Evolutionary conservation across 106 monocot genomes (phyloP).

Genomic region (Cymbidium sinense): DNA sequence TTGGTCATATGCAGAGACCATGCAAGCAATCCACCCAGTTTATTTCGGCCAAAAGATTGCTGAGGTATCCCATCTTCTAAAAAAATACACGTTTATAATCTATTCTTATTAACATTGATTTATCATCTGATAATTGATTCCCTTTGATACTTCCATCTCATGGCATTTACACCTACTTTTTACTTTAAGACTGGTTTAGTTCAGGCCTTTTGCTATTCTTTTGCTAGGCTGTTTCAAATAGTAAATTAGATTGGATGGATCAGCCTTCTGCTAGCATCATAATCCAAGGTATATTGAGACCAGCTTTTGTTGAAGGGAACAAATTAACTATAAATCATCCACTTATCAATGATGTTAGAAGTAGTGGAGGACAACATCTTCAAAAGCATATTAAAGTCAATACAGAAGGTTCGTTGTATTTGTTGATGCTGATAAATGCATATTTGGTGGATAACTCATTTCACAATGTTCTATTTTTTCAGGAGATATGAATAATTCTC

Average conservation of each 20-base stretch:
- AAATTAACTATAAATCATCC: conserved; percentile 28
- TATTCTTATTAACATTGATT: not conserved
- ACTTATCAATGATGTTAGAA: conserved; percentile 9
- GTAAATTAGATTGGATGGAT: conserved; percentile 66
- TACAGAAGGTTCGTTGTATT: conserved; percentile 3
- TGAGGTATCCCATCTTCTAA: conserved; percentile 30
- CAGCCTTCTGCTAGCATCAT: conserved; percentile 70
- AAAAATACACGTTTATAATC: not conserved
- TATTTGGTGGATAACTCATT: not conserved
- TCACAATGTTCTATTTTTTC: conserved; percentile 18
- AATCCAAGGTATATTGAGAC: conserved; percentile 74
- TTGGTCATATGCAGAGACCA: conserved; percentile 71
- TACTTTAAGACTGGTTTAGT: not conserved
- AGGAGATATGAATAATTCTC: conserved; percentile 33
- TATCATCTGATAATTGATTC: not conserved
- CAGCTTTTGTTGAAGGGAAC: conserved; percentile 57
- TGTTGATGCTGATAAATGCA: not conserved
- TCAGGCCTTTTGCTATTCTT: not conserved
- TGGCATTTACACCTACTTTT: not conserved
- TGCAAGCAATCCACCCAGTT: conserved; percentile 78
- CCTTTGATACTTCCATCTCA: not conserved
- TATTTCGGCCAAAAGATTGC: conserved; percentile 74
- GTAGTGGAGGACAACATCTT: conserved; percentile 6
- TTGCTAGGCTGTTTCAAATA: conserved; percentile 47
- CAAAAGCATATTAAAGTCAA: conserved; percentile 11